A percentile compares a stretch with the other conserved stretches of the same genome.
phyloP scores from a whole-genome alignment of 169 alveolate species.

The Plasmodium ovale region DNA sequence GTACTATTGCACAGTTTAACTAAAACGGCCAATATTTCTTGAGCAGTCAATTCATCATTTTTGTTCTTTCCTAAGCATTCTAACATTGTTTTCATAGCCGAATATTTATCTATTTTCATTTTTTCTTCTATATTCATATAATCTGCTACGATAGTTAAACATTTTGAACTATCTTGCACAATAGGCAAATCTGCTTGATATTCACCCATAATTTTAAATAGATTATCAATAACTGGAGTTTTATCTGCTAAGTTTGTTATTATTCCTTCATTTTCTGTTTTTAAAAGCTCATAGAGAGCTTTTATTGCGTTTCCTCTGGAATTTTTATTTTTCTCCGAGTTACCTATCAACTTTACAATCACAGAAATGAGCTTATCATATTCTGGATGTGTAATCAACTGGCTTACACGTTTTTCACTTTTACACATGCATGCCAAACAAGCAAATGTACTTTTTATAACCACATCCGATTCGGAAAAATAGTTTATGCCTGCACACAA shows the following conservation, averaged over 20 bases:
- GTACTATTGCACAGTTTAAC: constrained; percentile 80
- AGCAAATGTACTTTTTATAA: constrained; percentile 89
- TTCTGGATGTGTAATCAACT: constrained; percentile 86
- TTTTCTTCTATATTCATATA: constrained; percentile 52
- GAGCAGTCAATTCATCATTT: constrained; percentile 83
- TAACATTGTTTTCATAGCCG: constrained; percentile 79
- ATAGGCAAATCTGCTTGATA: constrained; percentile 78
- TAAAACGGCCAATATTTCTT: constrained; percentile 80
- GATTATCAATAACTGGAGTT: constrained; percentile 77
- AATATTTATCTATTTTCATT: constrained; percentile 78
- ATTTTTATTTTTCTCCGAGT: constrained; percentile 46
- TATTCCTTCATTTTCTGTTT: constrained; percentile 79
- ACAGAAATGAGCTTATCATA: constrained; percentile 80
- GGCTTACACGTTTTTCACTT: constrained; percentile 88
- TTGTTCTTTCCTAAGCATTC: constrained; percentile 84
- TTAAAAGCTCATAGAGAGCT: constrained; percentile 84
- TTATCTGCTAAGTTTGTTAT: constrained; percentile 77
- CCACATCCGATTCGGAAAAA: constrained; percentile 87
- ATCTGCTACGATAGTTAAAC: constrained; percentile 78
- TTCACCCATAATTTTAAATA: constrained; percentile 80
- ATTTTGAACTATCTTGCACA: constrained; percentile 78
- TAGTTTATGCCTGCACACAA: constrained; percentile 88
- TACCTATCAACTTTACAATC: constrained; percentile 69
- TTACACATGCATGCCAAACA: constrained; percentile 92
- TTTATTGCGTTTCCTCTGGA: constrained; percentile 80